These are phyloP conservation scores for Achlya hypogyna DNA, from an alignment of 352 stramenopile genomes.

Conservation along the genomic window DNA sequence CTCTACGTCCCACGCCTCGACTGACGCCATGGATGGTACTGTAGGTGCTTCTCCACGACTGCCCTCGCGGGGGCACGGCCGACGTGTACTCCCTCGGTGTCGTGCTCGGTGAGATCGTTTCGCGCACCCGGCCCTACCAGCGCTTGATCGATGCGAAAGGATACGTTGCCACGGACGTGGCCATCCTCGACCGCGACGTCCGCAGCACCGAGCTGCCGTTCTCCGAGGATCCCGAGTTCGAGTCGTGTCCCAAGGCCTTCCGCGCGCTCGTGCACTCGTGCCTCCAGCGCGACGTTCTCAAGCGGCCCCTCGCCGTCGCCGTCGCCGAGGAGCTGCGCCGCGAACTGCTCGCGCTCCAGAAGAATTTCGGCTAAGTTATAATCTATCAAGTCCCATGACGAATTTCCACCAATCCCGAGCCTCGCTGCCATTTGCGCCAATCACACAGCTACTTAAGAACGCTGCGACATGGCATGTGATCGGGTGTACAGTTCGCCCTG, in stretches of 20 bases:
- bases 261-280: not conserved
- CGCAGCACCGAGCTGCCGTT: not conserved
- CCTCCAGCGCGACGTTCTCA: constrained; percentile 5
- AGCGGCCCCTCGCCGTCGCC: constrained; percentile 1
- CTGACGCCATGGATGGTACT: not conserved
- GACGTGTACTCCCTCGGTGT: constrained; percentile 13
- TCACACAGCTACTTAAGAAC: not conserved
- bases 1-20: not conserved
- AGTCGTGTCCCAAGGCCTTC: not conserved
- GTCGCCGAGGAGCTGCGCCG: constrained; percentile 1
- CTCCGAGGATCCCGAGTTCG: not conserved
- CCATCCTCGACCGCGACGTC: constrained; percentile 4
- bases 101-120: constrained; percentile 11
- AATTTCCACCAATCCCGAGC: not conserved
- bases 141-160: not conserved
- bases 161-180: not conserved
- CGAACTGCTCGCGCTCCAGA: not conserved
- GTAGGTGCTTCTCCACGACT: constrained; percentile 8
- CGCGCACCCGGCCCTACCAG: not conserved
- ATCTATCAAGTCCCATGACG: too few species aligned
- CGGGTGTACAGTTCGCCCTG: not conserved
- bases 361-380: not conserved
- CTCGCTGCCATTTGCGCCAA: too few species aligned
- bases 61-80: not conserved
- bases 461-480: not conserved